Conservation (phyloP, 352 stramenopile genomes). For the Pythium insidiosum region DNA sequence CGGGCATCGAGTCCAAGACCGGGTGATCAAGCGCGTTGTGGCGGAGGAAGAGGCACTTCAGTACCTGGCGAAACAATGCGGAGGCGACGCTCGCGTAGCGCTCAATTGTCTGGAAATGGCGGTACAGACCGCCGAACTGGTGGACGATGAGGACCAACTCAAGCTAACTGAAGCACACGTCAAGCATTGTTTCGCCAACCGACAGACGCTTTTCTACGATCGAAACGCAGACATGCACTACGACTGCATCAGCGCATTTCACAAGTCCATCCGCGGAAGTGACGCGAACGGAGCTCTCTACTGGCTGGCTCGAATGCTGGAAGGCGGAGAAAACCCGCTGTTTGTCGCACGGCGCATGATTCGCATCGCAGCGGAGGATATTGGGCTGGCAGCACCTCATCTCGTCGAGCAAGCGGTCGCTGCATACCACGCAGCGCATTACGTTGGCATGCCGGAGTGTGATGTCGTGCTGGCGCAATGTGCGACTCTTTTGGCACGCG, state of each 20-base stretch:
- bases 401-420: slow-evolving; percentile 58
- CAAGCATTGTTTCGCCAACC: slow-evolving; percentile 58
- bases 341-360: slow-evolving; percentile 77
- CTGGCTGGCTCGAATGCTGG: slow-evolving; percentile 82
- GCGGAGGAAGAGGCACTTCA: slow-evolving; percentile 49
- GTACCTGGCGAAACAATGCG: slow-evolving; percentile 64
- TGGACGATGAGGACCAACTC: slow-evolving; percentile 18
- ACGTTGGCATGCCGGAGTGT: slow-evolving; percentile 82
- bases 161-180: slow-evolving; percentile 52
- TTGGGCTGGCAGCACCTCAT: slow-evolving; percentile 65
- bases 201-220: slow-evolving; percentile 78
- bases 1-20: slow-evolving; percentile 1
- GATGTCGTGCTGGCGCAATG: slow-evolving; percentile 77
- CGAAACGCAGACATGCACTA: slow-evolving; percentile 84
- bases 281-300: slow-evolving; percentile 79
- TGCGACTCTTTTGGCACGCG: slow-evolving; percentile 67
- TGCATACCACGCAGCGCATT: slow-evolving; percentile 68
- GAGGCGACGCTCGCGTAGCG: slow-evolving; percentile 69
- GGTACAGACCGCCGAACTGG: slow-evolving; percentile 29
- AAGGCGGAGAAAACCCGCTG: slow-evolving; percentile 79
- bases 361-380: slow-evolving; percentile 79
- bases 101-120: slow-evolving; percentile 83
- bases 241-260: slow-evolving; percentile 75
- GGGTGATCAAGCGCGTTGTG: slow-evolving; percentile 14
- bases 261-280: slow-evolving; percentile 81